Conservation (phyloP, 1,284 basidiomycete genomes). For the Xerocomus cyaneibrunnescens region DNA sequence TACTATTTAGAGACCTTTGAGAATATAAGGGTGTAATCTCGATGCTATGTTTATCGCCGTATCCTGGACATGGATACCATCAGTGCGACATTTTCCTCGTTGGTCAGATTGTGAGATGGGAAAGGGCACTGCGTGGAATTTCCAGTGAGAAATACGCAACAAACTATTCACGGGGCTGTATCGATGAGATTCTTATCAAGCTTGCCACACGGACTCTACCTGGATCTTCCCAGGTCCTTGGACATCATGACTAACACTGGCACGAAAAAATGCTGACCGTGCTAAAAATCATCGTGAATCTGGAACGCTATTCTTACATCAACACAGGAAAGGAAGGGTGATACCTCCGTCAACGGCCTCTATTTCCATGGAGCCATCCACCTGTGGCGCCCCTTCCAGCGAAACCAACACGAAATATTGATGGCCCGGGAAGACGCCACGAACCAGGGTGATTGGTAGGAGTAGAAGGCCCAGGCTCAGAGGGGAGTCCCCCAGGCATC, state of each 20-base stretch:
- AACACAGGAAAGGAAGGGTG: neutral
- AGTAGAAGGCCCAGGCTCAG: slow-evolving; percentile 14
- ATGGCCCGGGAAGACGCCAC: slow-evolving; percentile 7
- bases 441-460: slow-evolving; percentile 6
- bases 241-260: slow-evolving; percentile 18
- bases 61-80: neutral
- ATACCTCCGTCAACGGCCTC: slow-evolving; percentile 15
- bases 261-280: slow-evolving; percentile 2
- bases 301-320: slow-evolving; percentile 12
- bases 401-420: slow-evolving; percentile 33
- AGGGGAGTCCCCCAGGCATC: slow-evolving; percentile 31
- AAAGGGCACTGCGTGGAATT: neutral
- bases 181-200: neutral
- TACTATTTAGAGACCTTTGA: slow-evolving; percentile 3
- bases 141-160: neutral
- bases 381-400: slow-evolving; percentile 30
- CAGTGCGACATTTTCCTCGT: neutral
- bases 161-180: neutral
- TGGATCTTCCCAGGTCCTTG: slow-evolving; percentile 14
- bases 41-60: neutral
- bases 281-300: neutral
- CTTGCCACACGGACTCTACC: neutral
- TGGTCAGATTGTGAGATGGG: neutral
- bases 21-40: neutral
- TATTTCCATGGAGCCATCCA: slow-evolving; percentile 10